These are phyloP conservation scores for Trametes meyenii DNA, from an alignment of 768 basidiomycete genomes.

Conservation along the genomic window DNA sequence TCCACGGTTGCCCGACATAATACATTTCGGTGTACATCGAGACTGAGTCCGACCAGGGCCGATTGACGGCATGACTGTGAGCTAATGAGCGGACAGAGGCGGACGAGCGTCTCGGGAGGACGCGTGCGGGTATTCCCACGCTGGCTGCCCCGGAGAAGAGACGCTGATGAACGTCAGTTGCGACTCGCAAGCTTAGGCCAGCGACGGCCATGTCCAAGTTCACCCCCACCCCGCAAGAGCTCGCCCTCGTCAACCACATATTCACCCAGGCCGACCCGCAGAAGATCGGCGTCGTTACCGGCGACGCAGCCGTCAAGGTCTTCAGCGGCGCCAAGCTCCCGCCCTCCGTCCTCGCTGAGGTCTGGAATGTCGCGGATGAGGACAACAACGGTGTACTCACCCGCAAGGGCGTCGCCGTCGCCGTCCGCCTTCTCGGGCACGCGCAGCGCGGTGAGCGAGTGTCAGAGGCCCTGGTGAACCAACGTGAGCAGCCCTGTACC, in stretches of 20 bases:
- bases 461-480: constrained; percentile 60
- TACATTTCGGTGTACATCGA: too few relatives aligned
- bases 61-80: too few relatives aligned
- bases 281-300: constrained; percentile 82
- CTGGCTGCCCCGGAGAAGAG: background rate
- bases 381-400: constrained; percentile 94
- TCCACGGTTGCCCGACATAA: too few relatives aligned
- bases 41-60: background rate
- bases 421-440: constrained; percentile 89
- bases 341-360: constrained; percentile 81
- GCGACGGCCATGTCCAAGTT: constrained; percentile 46
- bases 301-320: constrained; percentile 87
- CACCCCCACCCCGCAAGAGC: constrained; percentile 49
- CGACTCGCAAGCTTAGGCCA: constrained; percentile 15
- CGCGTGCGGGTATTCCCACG: constrained; percentile 12
- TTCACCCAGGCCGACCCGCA: constrained; percentile 75
- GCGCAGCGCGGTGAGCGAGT: constrained; percentile 85
- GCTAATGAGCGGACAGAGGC: too few relatives aligned
- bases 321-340: constrained; percentile 84
- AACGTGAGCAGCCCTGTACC: constrained; percentile 55
- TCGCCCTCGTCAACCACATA: constrained; percentile 70
- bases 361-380: constrained; percentile 92
- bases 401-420: constrained; percentile 83
- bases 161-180: constrained; percentile 22
- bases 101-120: background rate